Evolutionary conservation across 2,329 filamentous ascomycete genomes (phyloP), one percentile per base, ranked within the genome.

Genomic region (Neophaeococcomyces mojaviensis): DNA sequence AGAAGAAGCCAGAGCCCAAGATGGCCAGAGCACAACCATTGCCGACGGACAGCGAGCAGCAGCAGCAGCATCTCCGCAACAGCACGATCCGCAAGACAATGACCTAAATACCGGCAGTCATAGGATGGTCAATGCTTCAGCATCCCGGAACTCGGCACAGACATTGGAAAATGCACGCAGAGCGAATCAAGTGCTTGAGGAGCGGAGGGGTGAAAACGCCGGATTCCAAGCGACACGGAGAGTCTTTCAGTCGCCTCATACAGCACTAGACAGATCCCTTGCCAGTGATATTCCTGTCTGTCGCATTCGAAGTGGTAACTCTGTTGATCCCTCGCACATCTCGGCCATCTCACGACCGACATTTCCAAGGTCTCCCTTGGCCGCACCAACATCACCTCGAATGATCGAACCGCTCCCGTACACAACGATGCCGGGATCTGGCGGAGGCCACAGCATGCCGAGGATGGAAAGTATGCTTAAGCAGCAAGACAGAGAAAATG

Each of bases 1-100:
- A 34, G 48, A 38, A 12, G 40, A 49, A 19, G 4, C 24, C 18
- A 24, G 35, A 45, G 12, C 28, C 34, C 33, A 30, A 26, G 19
- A 16, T 18, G 5, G 16, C 31, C 18, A 15, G 15, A 26, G 32
- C 16, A 20, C 31, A 19, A 4, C 33, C 10, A 12, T 30, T 20
- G 9, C 28, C 12, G 2, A 34, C 10, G 26, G 4, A n/a, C 9
- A 39, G n/a, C n/a, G n/a, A n/a, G n/a, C n/a, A 7, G 19, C 30
- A 36, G 32, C n/a, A 7, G 37, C 18, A 7, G 16, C 18, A 26
- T 3, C 12, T 28, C 7, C 22, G 20, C 37, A 12, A 12, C 7
- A 10, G 8, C 9, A 15, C 19, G 28, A 39, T 15, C 13, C 3
- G 13, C 18, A 7, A 9, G 22, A 4, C 12, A 30, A 9, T 24